phyloP scores from a whole-genome alignment of 2,329 filamentous ascomycete species.

The Passalora sequoiae region DNA sequence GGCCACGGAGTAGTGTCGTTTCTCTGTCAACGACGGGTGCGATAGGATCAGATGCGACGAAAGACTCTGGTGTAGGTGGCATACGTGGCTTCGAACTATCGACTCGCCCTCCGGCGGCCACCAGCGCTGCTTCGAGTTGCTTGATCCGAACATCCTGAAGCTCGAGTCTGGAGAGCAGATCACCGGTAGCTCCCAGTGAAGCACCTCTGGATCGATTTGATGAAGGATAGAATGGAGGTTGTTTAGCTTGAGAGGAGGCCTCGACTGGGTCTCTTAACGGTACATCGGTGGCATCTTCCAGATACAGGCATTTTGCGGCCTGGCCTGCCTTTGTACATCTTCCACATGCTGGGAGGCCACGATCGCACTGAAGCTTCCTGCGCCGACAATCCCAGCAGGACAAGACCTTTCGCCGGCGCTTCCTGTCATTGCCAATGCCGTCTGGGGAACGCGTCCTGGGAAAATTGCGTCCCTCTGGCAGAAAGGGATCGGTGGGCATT shows the following conservation, averaged over 20 bases:
- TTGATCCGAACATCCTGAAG: constrained; percentile 28
- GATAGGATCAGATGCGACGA: constrained; percentile 10
- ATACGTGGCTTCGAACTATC: constrained; percentile 17
- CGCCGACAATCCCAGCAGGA: constrained; percentile 45
- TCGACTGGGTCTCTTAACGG: constrained; percentile 24
- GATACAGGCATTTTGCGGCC: constrained; percentile 40
- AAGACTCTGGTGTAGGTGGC: constrained; percentile 27
- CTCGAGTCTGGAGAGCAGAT: constrained; percentile 25
- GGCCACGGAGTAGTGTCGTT: constrained; percentile 41
- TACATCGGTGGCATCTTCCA: constrained; percentile 28
- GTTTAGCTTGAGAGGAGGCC: constrained; percentile 9
- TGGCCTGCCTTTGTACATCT: constrained; percentile 42
- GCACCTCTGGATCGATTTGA: constrained; percentile 20
- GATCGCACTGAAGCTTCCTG: constrained; percentile 46
- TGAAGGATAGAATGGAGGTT: constrained; percentile 30
- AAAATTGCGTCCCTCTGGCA: constrained; percentile 19
- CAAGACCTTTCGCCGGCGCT: constrained; percentile 44
- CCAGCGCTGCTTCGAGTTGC: constrained; percentile 27
- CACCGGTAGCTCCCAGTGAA: constrained; percentile 11
- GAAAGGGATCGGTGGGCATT: constrained; percentile 21
- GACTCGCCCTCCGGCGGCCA: constrained; percentile 14
- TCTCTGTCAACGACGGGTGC: constrained; percentile 30
- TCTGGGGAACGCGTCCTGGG: constrained; percentile 20
- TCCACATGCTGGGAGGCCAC: constrained; percentile 41
- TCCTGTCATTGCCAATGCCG: constrained; percentile 31